These are phyloP conservation scores for Leccinum obscurum DNA, from an alignment of 768 basidiomycete genomes.

Conservation along the genomic window DNA sequence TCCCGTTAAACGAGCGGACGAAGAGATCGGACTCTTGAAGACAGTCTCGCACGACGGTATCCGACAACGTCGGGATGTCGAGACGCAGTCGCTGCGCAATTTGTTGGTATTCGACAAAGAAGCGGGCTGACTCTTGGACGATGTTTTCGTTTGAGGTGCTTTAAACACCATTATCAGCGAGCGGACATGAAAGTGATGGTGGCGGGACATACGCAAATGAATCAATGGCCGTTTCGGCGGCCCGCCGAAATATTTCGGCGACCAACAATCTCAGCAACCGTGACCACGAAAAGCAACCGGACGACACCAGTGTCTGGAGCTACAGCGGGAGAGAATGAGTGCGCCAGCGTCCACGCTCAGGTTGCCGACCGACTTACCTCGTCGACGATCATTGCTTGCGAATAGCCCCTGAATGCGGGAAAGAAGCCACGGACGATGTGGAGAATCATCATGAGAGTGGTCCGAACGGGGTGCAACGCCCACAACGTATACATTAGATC, in stretches of 20 bases:
- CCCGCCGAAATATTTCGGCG: slow-evolving; percentile 63
- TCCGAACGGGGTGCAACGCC: slow-evolving; percentile 65
- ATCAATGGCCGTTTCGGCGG: slow-evolving; percentile 65
- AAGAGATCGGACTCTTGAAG: slow-evolving; percentile 87
- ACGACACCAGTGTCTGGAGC: slow-evolving; percentile 69
- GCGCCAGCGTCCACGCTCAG: slow-evolving; percentile 5
- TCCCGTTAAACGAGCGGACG: slow-evolving; percentile 74
- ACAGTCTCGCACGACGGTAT: slow-evolving; percentile 71
- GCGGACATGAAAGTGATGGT: slow-evolving; percentile 16
- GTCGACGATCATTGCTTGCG: slow-evolving; percentile 83
- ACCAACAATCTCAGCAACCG: slow-evolving; percentile 58
- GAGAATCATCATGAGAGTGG: slow-evolving; percentile 67
- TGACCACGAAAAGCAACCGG: slow-evolving; percentile 71
- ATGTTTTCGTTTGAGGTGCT: slow-evolving; percentile 70
- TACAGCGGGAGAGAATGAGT: slow-evolving; percentile 27
- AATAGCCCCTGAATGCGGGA: slow-evolving; percentile 83
- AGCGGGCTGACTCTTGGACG: slow-evolving; percentile 73
- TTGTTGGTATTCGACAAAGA: slow-evolving; percentile 76
- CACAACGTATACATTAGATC: slow-evolving; percentile 53
- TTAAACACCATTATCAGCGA: slow-evolving; percentile 3
- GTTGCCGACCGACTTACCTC: slow-evolving; percentile 52
- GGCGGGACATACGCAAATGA: slow-evolving; percentile 63
- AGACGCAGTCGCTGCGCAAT: slow-evolving; percentile 74
- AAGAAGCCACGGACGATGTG: slow-evolving; percentile 74
- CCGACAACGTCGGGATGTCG: slow-evolving; percentile 76